Percentiles rank a stretch among this genome's conserved stretches.
These are phyloP conservation scores for Pythium sukuiense DNA, from an alignment of 352 stramenopile species.

Conservation along the genomic window DNA sequence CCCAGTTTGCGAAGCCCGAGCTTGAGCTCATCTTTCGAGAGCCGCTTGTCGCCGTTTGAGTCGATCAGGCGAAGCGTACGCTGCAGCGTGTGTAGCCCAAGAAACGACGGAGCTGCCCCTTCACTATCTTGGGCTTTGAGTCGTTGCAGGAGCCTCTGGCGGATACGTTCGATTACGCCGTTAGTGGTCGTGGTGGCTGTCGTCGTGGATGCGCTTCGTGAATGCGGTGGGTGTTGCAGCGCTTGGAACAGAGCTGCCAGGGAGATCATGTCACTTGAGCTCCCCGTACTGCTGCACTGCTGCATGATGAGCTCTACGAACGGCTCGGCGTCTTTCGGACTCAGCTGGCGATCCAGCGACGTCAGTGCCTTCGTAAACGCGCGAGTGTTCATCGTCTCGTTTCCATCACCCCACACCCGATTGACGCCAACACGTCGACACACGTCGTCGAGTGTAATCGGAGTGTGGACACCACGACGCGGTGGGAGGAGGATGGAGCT, in stretches of 20 bases:
- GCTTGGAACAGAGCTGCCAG: constrained; percentile 17
- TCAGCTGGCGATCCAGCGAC: constrained; percentile 42
- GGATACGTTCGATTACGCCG: constrained; percentile 21
- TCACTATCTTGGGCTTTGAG: constrained; percentile 15
- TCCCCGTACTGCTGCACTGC: constrained; percentile 11
- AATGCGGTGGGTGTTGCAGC: neutral
- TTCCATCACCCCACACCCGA: constrained; percentile 53
- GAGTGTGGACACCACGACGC: constrained; percentile 14
- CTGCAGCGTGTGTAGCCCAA: constrained; percentile 41
- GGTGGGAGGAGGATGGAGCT: constrained; percentile 12
- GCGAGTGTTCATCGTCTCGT: constrained; percentile 60
- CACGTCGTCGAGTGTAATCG: constrained; percentile 46
- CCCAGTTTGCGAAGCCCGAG: constrained; percentile 50
- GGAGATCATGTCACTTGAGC: constrained; percentile 31
- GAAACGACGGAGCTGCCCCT: neutral
- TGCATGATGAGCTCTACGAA: constrained; percentile 31
- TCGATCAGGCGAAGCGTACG: constrained; percentile 44
- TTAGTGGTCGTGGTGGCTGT: constrained; percentile 2
- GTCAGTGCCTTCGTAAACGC: constrained; percentile 45
- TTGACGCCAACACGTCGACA: constrained; percentile 52
- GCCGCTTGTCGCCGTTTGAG: constrained; percentile 38
- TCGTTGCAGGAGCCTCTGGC: constrained; percentile 17
- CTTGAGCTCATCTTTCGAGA: constrained; percentile 67
- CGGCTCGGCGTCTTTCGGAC: constrained; percentile 33
- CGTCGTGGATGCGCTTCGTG: neutral